Base-by-base conservation (phyloP, 306 rosid genomes). In the Vigna angularis region DNA sequence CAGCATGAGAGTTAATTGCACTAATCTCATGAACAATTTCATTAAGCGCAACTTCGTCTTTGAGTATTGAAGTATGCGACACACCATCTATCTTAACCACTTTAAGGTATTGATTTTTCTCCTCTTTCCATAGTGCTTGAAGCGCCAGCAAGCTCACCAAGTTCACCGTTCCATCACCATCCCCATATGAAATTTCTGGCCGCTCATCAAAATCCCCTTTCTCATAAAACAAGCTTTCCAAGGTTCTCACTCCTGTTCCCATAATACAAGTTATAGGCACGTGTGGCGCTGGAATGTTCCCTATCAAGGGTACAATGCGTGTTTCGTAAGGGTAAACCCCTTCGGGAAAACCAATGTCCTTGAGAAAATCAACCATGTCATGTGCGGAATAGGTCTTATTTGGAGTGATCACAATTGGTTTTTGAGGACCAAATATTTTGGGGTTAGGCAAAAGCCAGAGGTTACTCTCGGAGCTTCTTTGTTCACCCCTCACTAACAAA, bases 111-210 rank as follows among this genome's bases (percentile, higher is more conserved):
- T 92, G 93, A 61, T 87, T 88, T 73, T 73, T 75, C 61, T 80
- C 79, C n/a, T 80, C 13, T 17, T 70, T 78, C 99, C 97, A 92
- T 0, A 88, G 70, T 0, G 84, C 58, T 40, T 90, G 85, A 61
- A 88, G 90, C 18, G 89, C 99, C 75, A 88, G 42, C 85, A 91
- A 80, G 88, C 96, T 95, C 74, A 45, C 83, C 96, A 83, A 73
- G 73, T 91, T 95, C 86, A 93, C 97, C 12, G 97, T 93, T 72
- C 98, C 97, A 74, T 93, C 99, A 48, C 99, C 99, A 67, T 95
- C 94, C 59, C 96, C 97, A 50, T 86, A 87, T 0, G 49, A 66
- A 42, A 87, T 56, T 73, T 93, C 86, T 0, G 99, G 98, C 0
- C 40, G 84, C 61, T 89, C 87, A 56, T 93, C 98, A 36, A 93